Conservation (phyloP, 257 asterid species). For the Solanum tacnaense region DNA sequence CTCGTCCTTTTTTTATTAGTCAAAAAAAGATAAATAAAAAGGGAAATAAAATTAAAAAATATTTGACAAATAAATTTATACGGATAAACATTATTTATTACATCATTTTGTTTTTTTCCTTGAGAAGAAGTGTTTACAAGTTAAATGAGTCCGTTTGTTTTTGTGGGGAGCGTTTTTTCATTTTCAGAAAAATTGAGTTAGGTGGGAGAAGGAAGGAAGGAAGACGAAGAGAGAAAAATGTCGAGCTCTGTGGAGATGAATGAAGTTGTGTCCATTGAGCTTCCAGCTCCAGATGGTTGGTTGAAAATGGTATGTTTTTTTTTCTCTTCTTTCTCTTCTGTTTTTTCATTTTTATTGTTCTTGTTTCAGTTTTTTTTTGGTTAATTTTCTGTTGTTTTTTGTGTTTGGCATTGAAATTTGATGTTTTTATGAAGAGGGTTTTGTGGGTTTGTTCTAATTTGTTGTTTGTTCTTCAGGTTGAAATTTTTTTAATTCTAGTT, state of each 20-base stretch:
- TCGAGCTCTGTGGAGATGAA: slow-evolving; percentile 20
- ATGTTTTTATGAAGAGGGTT: not conserved
- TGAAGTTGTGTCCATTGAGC: slow-evolving; percentile 24
- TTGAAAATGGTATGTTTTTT: slow-evolving; percentile 14
- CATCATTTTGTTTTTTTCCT: not conserved
- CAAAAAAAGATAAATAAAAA: no score
- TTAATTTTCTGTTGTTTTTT: not conserved
- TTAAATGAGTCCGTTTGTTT: not conserved
- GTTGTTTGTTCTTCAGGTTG: not conserved
- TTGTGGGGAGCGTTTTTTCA: not conserved
- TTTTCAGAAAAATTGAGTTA: not conserved
- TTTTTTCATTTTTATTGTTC: not conserved
- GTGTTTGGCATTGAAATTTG: not conserved
- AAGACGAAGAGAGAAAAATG: slow-evolving; percentile 4
- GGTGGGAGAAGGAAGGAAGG: not conserved
- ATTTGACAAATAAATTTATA: not conserved
- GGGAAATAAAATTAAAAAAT: no score
- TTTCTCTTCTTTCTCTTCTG: not conserved
- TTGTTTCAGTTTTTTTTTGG: not conserved
- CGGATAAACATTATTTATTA: not conserved
- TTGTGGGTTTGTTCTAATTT: not conserved
- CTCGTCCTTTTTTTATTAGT: not conserved
- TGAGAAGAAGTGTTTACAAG: not conserved
- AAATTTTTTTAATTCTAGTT: not conserved
- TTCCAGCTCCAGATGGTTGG: slow-evolving; percentile 38